These are phyloP conservation scores for thale cress (Arabidopsis thaliana) DNA, from an alignment of 345 rosid species.

Conservation along the genomic window TAIR10.1 NC_003074.8:21367001-21367500, in stretches of 20 bases:
- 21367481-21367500: background rate
- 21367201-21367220: constrained; percentile 40
- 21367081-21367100: constrained; percentile 27
- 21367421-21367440: background rate
- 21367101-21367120: constrained; percentile 19
- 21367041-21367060: constrained; percentile 32
- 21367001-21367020: constrained; percentile 31
- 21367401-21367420: too few relatives aligned
- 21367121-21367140: constrained; percentile 39
- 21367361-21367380: too few relatives aligned
- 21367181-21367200: constrained; percentile 28
- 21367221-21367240: constrained; percentile 18
- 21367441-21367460: background rate
- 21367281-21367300: constrained; percentile 4
- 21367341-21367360: too few relatives aligned
- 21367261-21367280: constrained; percentile 10
- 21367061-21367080: constrained; percentile 36
- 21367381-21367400: too few relatives aligned
- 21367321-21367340: constrained; percentile 1
- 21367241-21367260: constrained; percentile 37
- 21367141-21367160: constrained; percentile 43
- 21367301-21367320: constrained; percentile 19
- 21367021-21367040: constrained; percentile 47
- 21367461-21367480: background rate
- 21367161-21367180: constrained; percentile 29